These are phyloP conservation scores for Euphorbia peplus DNA, from an alignment of 345 rosid genomes.

Conservation along the genomic window DNA sequence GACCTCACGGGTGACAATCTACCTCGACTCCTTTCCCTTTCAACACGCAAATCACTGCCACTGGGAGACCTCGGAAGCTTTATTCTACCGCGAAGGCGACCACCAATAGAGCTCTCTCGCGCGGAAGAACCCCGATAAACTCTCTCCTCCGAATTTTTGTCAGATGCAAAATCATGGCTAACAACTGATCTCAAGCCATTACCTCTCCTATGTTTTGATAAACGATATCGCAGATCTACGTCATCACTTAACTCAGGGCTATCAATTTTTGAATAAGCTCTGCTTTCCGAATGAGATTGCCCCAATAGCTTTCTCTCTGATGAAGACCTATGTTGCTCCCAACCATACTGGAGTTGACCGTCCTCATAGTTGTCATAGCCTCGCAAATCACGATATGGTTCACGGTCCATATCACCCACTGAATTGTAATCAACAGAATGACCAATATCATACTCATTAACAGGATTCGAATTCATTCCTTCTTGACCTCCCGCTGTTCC, in stretches of 20 bases:
- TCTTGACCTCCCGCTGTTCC: constrained; percentile 51
- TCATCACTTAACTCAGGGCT: constrained; percentile 45
- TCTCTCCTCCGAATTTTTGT: constrained; percentile 41
- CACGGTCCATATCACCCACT: constrained; percentile 44
- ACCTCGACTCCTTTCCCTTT: constrained; percentile 50
- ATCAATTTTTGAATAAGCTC: constrained; percentile 41
- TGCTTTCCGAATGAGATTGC: constrained; percentile 47
- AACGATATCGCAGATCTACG: constrained; percentile 66
- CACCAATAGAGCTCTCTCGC: constrained; percentile 46
- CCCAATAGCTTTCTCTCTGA: constrained; percentile 46
- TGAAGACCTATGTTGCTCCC: constrained; percentile 55
- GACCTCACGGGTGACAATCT: constrained; percentile 43
- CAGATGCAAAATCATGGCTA: constrained; percentile 47
- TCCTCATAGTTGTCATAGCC: constrained; percentile 49
- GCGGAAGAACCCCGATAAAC: constrained; percentile 37
- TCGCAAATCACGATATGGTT: constrained; percentile 39
- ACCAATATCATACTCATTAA: constrained; percentile 51
- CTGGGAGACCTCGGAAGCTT: constrained; percentile 56
- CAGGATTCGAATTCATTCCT: constrained; percentile 47
- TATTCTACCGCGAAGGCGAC: constrained; percentile 80
- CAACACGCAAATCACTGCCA: constrained; percentile 37
- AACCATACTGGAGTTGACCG: constrained; percentile 48
- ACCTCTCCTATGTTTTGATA: constrained; percentile 62
- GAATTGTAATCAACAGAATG: constrained; percentile 43
- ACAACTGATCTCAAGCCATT: constrained; percentile 66